These are phyloP conservation scores for Ogataea polymorpha DNA, from an alignment of 805 yeast species.

Conservation along the genomic window DNA sequence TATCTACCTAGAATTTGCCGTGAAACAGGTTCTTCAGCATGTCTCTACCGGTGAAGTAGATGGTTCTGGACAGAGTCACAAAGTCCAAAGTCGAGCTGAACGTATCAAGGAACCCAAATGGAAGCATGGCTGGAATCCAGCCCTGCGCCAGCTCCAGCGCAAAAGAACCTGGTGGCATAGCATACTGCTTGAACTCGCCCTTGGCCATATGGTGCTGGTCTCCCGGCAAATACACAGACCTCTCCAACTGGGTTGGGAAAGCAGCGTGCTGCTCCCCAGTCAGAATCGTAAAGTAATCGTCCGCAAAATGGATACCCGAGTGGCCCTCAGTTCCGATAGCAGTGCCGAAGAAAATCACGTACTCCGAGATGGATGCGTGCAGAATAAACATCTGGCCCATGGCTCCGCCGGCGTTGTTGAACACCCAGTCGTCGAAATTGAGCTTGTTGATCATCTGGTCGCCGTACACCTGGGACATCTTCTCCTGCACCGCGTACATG, in stretches of 20 bases:
- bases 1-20: slow-evolving; percentile 59
- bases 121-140: slow-evolving; percentile 97
- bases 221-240: slow-evolving; percentile 82
- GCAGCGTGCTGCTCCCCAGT: slow-evolving; percentile 78
- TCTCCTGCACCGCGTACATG: slow-evolving; percentile 57
- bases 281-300: slow-evolving; percentile 91
- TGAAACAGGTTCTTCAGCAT: slow-evolving; percentile 65
- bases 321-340: slow-evolving; percentile 97
- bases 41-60: slow-evolving; percentile 69
- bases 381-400: slow-evolving; percentile 95
- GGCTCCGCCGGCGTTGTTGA: slow-evolving; percentile 98
- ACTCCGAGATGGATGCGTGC: slow-evolving; percentile 93
- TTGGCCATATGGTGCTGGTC: slow-evolving; percentile 74
- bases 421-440: slow-evolving; percentile 84
- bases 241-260: slow-evolving; percentile 54
- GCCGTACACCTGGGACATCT: slow-evolving; percentile 65
- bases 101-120: slow-evolving; percentile 87
- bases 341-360: slow-evolving; percentile 88
- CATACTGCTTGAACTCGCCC: slow-evolving; percentile 79
- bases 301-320: slow-evolving; percentile 93
- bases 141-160: slow-evolving; percentile 98
- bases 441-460: slow-evolving; percentile 62
- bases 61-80: slow-evolving; percentile 64
- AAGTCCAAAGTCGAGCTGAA: slow-evolving; percentile 78
- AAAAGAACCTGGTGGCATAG: slow-evolving; percentile 77